These are phyloP conservation scores for Davidsoniella neocaledoniae DNA, from an alignment of 2,329 filamentous ascomycete species.

Conservation along the genomic window DNA sequence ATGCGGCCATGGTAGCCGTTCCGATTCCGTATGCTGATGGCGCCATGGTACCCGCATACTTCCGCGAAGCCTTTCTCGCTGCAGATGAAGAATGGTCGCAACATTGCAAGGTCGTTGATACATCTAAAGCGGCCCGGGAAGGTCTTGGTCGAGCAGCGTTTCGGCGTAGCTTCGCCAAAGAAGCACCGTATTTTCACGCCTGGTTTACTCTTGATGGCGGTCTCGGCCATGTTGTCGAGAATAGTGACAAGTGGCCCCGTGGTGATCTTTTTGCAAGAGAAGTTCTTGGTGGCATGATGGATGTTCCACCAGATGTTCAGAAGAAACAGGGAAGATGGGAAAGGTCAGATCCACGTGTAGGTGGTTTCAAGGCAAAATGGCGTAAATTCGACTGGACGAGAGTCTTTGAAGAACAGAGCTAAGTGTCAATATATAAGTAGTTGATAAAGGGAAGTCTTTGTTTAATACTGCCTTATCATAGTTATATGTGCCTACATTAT, in stretches of 20 bases:
- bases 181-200: conserved; percentile 96
- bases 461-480: too few relatives aligned
- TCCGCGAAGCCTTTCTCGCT: conserved; percentile 80
- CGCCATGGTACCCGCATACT: conserved; percentile 83
- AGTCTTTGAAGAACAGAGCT: conserved; percentile 28
- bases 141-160: conserved; percentile 71
- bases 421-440: neutral
- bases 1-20: conserved; percentile 73
- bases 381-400: conserved; percentile 79
- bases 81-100: conserved; percentile 90
- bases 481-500: too few relatives aligned
- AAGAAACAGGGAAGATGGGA: conserved; percentile 84
- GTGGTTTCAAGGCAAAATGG: conserved; percentile 73
- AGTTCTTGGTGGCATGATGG: conserved; percentile 81
- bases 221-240: conserved; percentile 81
- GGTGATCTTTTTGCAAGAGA: conserved; percentile 89
- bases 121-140: conserved; percentile 42
- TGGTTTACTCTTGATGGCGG: conserved; percentile 93
- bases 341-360: conserved; percentile 50
- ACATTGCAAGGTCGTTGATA: conserved; percentile 90
- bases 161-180: conserved; percentile 65
- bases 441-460: neutral
- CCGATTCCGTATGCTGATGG: conserved; percentile 85
- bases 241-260: conserved; percentile 66
- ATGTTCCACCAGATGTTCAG: conserved; percentile 62